Base-by-base conservation (phyloP, 371 early-diverging fungal genomes). In the Sporodiniella umbellata region DNA sequence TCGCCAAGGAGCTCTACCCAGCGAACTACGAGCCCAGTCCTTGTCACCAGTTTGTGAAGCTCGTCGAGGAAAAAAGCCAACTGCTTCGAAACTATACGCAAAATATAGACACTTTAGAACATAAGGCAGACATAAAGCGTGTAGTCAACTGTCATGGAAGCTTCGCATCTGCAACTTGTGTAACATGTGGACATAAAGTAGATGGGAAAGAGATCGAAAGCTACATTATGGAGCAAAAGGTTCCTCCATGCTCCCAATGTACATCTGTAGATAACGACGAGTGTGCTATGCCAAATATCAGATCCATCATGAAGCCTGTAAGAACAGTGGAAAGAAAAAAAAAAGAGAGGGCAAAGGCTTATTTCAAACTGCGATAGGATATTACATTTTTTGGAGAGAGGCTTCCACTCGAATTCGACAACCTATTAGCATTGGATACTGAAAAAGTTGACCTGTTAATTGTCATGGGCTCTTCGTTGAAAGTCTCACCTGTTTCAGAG, bases 51-150 rank as follows among this genome's bases (percentile, higher is more conserved):
- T 97, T 99, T 72, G 88, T 99, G 52, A 88, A 87, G 65, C 56
- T 89, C 33, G 72, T 96, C 14, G 94, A 95, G 55, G 80, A 89
- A 1, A 70, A 84, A 46, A 89, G 85, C 10, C 87, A 92, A 62
- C 75, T 95, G 35, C 62, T 97, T 23, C 78, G 96, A 43, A 94
- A 97, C 54, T 99, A 99, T 62, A 97, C 99, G 3, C 99, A 99
- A 57, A 99, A 99, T 60, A 98, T 99, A 40, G 99, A 99, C 68
- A 94, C 95, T 0, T 66, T 99, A 31, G 99, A 99, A 68, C 87
- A 90, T 42, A 83, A 83, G 30, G 90, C 94, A 4, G 94, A 96
- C 10, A 92, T 99, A 35, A 66, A 80, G 23, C 67, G 69, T 2
- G 85, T 96, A 3, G 77, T 96, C 8, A 90, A 94, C 45, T 94